Evolutionary conservation across 2,329 filamentous ascomycete genomes (phyloP), one percentile per base, ranked within the genome.

Genomic region (Exophiala spinifera): DNA sequence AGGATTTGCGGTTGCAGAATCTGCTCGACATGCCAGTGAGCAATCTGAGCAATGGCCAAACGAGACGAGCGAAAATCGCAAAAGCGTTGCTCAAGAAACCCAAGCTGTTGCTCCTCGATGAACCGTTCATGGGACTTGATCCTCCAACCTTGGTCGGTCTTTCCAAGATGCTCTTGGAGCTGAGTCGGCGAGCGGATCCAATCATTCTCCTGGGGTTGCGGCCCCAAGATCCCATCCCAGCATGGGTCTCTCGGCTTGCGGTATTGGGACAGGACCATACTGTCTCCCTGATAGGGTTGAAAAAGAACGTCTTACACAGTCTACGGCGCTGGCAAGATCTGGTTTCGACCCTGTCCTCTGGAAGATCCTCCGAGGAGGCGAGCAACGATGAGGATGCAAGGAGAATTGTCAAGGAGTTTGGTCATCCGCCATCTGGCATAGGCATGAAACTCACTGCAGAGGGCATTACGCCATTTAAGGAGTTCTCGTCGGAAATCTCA

Each of bases 31-130:
- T 96, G 67, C 91, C 92, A 0, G 88, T 97, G 6, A 83, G 88
- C 20, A 95, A 94, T 68, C 73, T 99, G 51, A 96, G 91, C 68
- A 96, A 97, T 70, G 94, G 94, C 0, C 94, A 99, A 72, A 92
- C 88, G 5, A 79, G 92, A 60, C 78, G 94, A 51, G 88, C 92
- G 6, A 83, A 89, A 58, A 96, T 99, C 62, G 94, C 91, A 1
- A 88, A 90, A 64, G 91, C 91, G 0, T 73, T 99, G 47, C 77
- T 97, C 55, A 84, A 78, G 5, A 80, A 80, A 49, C 94, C 94
- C 0, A 88, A 95, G 69, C 79, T 96, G 10, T 68, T 99, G 57
- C 77, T 97, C 49, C 77, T 96, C 2, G 94, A 99, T 71, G 92
- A 96, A 64, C 92, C 94, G 1, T 96, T 96, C 67, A 95, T 82